These are phyloP conservation scores for Piper longum DNA, from an alignment of 164 flowering plant genomes.

Conservation along the genomic window DNA sequence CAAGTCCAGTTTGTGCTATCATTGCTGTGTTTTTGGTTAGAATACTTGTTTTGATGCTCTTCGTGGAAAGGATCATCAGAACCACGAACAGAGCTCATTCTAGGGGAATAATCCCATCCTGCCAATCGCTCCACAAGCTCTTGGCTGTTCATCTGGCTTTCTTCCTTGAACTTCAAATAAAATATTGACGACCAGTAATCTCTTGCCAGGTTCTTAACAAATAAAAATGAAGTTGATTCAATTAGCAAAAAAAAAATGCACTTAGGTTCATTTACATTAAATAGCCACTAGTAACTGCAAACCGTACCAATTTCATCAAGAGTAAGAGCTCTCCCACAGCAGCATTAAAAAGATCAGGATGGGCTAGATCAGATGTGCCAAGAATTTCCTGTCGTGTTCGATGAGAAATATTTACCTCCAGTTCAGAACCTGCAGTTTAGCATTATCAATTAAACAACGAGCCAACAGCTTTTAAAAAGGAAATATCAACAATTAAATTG, in stretches of 20 bases:
- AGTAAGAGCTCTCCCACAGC: constrained; percentile 58
- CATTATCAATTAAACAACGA: too few relatives aligned
- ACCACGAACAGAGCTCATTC: constrained; percentile 53
- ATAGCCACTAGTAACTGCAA: background rate
- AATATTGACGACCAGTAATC: constrained; percentile 82
- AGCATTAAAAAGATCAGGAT: constrained; percentile 44
- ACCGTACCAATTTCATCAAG: constrained; percentile 58
- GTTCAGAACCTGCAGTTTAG: constrained; percentile 41
- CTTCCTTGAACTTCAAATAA: constrained; percentile 61
- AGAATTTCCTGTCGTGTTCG: constrained; percentile 54
- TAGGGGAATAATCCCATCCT: constrained; percentile 48
- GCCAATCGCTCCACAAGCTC: constrained; percentile 28
- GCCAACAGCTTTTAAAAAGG: too few relatives aligned
- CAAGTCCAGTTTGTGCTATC: constrained; percentile 8
- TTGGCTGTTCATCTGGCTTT: constrained; percentile 16
- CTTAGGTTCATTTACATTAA: background rate
- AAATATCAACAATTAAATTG: too few relatives aligned
- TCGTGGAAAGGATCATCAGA: constrained; percentile 68
- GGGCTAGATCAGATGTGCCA: constrained; percentile 42
- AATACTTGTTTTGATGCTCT: constrained; percentile 30
- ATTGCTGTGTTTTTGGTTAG: constrained; percentile 9
- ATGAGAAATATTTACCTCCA: constrained; percentile 85
- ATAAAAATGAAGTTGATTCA: background rate
- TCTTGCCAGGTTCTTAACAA: constrained; percentile 49
- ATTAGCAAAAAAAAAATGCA: background rate